Evolutionary conservation across 169 alveolate genomes (phyloP).

Genomic region (Sarcocystis neurona): DNA sequence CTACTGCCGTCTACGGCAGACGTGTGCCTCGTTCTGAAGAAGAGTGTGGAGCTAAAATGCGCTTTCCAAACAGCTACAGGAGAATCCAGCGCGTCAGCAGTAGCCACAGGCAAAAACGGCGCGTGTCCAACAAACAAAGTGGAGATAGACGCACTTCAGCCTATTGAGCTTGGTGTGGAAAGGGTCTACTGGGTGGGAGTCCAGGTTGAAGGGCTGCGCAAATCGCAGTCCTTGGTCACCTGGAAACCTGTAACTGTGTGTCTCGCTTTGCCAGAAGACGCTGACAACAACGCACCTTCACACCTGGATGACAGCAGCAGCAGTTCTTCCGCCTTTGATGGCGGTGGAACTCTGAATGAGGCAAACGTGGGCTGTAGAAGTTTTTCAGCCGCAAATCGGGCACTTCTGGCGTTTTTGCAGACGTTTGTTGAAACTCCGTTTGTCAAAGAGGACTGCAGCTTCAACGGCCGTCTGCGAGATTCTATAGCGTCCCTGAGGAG

Average conservation of each 20-base stretch:
- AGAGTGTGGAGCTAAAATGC: slow-evolving; percentile 13
- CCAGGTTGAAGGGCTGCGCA: slow-evolving; percentile 13
- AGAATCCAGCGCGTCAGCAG: slow-evolving; percentile 16
- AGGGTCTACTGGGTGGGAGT: slow-evolving; percentile 50
- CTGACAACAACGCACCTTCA: too few relatives aligned
- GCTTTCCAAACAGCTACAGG: not conserved
- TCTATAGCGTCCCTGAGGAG: not conserved
- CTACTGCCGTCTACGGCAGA: slow-evolving; percentile 36
- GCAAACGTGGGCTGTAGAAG: not conserved
- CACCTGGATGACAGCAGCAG: not conserved
- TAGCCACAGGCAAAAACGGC: slow-evolving; percentile 38
- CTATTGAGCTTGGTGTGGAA: slow-evolving; percentile 36
- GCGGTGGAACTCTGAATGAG: not conserved
- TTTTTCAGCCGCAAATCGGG: too few relatives aligned
- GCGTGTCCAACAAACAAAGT: slow-evolving; percentile 23
- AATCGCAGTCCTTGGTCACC: slow-evolving; percentile 27
- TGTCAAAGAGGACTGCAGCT: too few relatives aligned
- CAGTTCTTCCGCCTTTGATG: not conserved
- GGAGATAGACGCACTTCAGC: slow-evolving; percentile 45
- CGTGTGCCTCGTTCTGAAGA: slow-evolving; percentile 30
- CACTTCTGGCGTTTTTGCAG: not conserved
- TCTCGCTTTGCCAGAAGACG: slow-evolving; percentile 15
- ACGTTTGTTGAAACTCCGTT: not conserved
- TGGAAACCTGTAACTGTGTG: slow-evolving; percentile 40
- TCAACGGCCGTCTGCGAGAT: slow-evolving; percentile 13